Base-by-base conservation (phyloP, 139 green algal genomes). In the Pycnococcus provasolii region DNA sequence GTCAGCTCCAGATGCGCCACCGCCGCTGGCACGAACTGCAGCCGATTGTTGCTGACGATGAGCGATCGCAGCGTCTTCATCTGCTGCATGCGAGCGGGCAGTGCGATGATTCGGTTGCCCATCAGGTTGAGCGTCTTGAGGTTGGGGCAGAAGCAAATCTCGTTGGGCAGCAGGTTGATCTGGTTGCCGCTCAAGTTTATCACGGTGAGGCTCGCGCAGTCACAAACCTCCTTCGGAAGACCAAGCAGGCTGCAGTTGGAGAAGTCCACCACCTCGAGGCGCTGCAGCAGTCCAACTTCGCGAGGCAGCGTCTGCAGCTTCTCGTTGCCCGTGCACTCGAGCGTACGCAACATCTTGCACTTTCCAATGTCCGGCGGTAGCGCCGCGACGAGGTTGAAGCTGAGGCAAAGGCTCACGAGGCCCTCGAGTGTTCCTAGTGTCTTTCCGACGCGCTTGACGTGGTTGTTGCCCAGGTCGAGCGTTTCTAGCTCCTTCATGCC, bases 401-500 rank as follows among this genome's bases (percentile, higher is more conserved):
- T 66, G 4, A 66, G 50, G 39, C 42, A 66, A 11, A 66, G 44
- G 6, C 37, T 26, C 26, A 52, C 13, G 42, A 66, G 44, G 37
- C 26, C 44, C 39, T 66, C 51, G 13, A 66, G 60, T 6, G 60
- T 66, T 6, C 60, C 60, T 45, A 66, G 42, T 13, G 60, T 66
- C 60, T 43, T 54, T 6, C 60, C 60, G 6, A 66, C 60, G 7
- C 60, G 9, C n/a, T 40, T 42, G 60, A 66, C 51, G 39, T 48
- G 42, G 39, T 66, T 66, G 60, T 66, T 55, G 50, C 50, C 13
- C 50, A 55, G 50, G 9, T 55, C 50, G 9, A 55, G 26, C 26
- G 26, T 26, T 26, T 26, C 26, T 26, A 26, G 26, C 26, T 26
- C 26, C 26, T 26, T 26, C 26, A 26, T 26, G 26, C 26, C 26